phyloP scores from a whole-genome alignment of 441 rosid species.

The Isatis lusitanica region DNA sequence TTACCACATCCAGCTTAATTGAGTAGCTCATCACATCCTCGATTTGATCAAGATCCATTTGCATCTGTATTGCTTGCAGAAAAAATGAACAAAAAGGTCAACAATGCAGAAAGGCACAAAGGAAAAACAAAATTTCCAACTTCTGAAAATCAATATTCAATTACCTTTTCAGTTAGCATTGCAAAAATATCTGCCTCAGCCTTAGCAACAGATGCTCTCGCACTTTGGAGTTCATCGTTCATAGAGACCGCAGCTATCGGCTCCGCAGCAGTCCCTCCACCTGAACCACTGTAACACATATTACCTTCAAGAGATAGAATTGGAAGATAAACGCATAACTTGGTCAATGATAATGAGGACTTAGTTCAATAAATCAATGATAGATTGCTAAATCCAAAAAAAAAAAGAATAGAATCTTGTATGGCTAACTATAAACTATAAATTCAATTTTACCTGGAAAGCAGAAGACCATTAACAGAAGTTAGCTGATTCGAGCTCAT shows the following conservation, averaged over 20 bases:
- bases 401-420: not conserved
- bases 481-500: slow-evolving; percentile 53
- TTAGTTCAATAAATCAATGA: not conserved
- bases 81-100: slow-evolving; percentile 29
- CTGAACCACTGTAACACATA: slow-evolving; percentile 76
- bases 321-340: slow-evolving; percentile 3
- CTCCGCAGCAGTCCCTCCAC: slow-evolving; percentile 67
- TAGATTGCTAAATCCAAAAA: not conserved
- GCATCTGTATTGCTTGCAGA: slow-evolving; percentile 56
- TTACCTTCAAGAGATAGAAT: slow-evolving; percentile 40
- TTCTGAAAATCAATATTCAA: slow-evolving; percentile 6
- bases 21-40: slow-evolving; percentile 50
- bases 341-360: not conserved
- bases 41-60: slow-evolving; percentile 61
- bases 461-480: slow-evolving; percentile 64
- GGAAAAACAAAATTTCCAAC: slow-evolving; percentile 21
- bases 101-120: slow-evolving; percentile 8
- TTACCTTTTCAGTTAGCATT: slow-evolving; percentile 78
- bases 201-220: slow-evolving; percentile 67
- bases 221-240: slow-evolving; percentile 84
- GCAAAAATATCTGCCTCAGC: slow-evolving; percentile 83
- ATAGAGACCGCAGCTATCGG: slow-evolving; percentile 79
- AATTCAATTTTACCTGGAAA: slow-evolving; percentile 58
- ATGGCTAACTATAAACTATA: slow-evolving; percentile 3
- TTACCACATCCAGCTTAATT: slow-evolving; percentile 74